Conservation (phyloP, 2,329 filamentous ascomycete genomes). For the Beauveria brongniartii region DNA sequence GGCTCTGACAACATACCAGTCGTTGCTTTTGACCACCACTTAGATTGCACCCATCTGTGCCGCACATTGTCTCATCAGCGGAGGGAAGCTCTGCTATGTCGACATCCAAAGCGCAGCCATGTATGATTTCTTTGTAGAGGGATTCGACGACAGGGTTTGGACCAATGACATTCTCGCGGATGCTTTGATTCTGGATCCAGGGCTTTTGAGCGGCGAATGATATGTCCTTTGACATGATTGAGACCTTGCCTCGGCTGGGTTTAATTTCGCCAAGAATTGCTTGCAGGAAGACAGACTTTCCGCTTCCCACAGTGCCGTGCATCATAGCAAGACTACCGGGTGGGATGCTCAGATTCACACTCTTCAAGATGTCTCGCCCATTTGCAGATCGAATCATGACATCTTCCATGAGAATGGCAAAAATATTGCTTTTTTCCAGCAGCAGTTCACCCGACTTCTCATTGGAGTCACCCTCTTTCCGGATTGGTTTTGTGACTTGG, state of each 20-base stretch:
- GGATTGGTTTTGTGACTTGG: background rate
- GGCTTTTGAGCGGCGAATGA: background rate
- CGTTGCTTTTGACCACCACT: slow-evolving; percentile 37
- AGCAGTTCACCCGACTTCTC: background rate
- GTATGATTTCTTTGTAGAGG: background rate
- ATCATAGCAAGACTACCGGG: background rate
- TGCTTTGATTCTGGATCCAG: background rate
- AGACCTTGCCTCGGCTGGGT: background rate
- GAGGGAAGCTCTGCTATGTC: background rate
- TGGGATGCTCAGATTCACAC: background rate
- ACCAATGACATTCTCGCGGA: background rate
- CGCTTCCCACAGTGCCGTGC: background rate
- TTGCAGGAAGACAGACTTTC: background rate
- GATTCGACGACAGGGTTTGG: background rate
- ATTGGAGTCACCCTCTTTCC: no score
- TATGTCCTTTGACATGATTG: background rate
- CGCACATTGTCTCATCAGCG: background rate
- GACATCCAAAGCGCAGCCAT: background rate
- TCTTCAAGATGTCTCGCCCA: background rate
- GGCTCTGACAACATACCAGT: slow-evolving; percentile 22
- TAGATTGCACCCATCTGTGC: slow-evolving; percentile 15
- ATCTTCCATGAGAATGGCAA: background rate
- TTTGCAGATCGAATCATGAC: background rate
- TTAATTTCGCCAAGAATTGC: background rate
- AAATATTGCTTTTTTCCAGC: background rate